Percentiles rank a stretch among this genome's conserved stretches.
phyloP scores from a whole-genome alignment of 768 basidiomycete genomes.

The Serpula lacrymans region DNA sequence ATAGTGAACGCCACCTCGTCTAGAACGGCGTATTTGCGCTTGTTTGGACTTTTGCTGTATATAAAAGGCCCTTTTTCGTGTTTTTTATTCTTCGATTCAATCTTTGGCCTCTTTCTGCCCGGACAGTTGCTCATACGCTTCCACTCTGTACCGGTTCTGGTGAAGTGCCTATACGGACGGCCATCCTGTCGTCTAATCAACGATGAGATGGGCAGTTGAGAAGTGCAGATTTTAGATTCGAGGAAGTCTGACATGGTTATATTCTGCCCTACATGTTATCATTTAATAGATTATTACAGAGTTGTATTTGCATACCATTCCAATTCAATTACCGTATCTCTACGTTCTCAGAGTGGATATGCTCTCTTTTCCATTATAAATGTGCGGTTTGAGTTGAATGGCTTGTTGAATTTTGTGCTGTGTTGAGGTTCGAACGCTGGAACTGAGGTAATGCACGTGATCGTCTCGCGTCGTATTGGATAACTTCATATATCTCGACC shows the following conservation, averaged over 20 bases:
- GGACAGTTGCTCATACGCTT: constrained; percentile 53
- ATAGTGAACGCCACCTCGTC: constrained; percentile 10
- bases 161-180: constrained; percentile 62
- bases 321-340: no score
- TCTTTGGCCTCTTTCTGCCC: constrained; percentile 80
- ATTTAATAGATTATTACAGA: background rate
- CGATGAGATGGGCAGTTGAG: constrained; percentile 48
- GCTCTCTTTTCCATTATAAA: no score
- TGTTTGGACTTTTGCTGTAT: constrained; percentile 28
- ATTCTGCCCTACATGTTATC: constrained; percentile 29
- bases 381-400: no score
- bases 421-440: background rate
- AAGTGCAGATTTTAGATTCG: constrained; percentile 32
- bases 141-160: constrained; percentile 80
- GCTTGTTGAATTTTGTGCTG: no score
- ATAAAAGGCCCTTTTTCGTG: constrained; percentile 11
- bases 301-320: background rate
- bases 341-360: no score
- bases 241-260: constrained; percentile 32
- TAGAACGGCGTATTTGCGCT: constrained; percentile 17
- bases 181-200: constrained; percentile 52
- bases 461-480: no score
- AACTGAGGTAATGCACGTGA: background rate
- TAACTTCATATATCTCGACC: no score
- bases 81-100: constrained; percentile 5